Conservation (phyloP, 768 basidiomycete genomes). For the Serendipita vermifera region DNA sequence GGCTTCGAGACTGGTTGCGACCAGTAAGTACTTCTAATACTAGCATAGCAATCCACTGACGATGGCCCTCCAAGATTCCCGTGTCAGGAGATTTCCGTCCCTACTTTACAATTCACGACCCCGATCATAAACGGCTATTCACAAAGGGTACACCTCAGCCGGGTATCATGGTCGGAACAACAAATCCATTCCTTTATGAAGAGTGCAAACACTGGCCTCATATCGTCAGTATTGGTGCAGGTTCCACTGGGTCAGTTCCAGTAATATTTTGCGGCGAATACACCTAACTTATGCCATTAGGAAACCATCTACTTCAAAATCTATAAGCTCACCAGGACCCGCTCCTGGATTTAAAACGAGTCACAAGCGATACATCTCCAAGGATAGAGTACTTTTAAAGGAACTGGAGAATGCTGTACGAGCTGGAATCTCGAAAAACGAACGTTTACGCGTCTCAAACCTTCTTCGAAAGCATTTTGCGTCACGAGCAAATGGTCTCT, state of each 20-base stretch:
- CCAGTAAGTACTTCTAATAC: constrained; percentile 44
- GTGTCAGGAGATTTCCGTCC: constrained; percentile 77
- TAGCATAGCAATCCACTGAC: background rate
- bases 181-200: constrained; percentile 76
- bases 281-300: background rate
- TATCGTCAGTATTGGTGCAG: constrained; percentile 54
- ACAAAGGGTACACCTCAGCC: constrained; percentile 70
- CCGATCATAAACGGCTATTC: constrained; percentile 61
- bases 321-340: constrained; percentile 13
- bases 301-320: background rate
- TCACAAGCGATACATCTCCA: constrained; percentile 73
- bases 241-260: too few relatives aligned
- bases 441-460: constrained; percentile 42
- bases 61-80: constrained; percentile 45
- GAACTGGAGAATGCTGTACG: constrained; percentile 49
- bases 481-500: constrained; percentile 69
- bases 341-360: constrained; percentile 26
- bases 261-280: background rate
- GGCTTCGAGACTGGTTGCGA: constrained; percentile 73
- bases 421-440: constrained; percentile 29
- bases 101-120: constrained; percentile 93
- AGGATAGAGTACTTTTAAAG: constrained; percentile 64
- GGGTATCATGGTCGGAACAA: constrained; percentile 69
- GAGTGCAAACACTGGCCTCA: constrained; percentile 81
- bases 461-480: constrained; percentile 68